Evolutionary conservation across 1,139 yeast species (phyloP).

Genomic region (Saccharomyces hybrid): DNA sequence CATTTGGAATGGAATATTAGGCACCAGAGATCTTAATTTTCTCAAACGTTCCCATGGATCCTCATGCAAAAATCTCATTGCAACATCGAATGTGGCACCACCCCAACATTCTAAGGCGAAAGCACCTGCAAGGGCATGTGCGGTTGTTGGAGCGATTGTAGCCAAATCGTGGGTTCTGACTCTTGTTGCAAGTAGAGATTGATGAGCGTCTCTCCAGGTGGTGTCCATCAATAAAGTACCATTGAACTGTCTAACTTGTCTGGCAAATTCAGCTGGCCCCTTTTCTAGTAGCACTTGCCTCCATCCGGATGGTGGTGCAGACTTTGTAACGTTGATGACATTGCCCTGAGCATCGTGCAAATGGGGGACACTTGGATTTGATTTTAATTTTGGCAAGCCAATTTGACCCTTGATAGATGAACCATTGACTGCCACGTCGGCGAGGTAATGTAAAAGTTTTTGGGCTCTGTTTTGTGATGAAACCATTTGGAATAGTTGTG

Average conservation of each 20-base stretch:
- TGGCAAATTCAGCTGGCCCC: conserved; percentile 85
- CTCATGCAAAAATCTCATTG: conserved; percentile 94
- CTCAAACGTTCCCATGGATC: conserved; percentile 97
- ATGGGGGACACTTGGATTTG: conserved; percentile 67
- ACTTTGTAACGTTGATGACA: conserved; percentile 48
- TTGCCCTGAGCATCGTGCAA: conserved; percentile 51
- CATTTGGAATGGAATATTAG: conserved; percentile 98
- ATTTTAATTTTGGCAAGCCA: conserved; percentile 73
- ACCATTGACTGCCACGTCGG: conserved; percentile 89
- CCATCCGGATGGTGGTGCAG: conserved; percentile 73
- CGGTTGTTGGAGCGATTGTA: conserved; percentile 87
- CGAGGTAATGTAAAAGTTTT: conserved; percentile 78
- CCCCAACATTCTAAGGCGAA: conserved; percentile 99
- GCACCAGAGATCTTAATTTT: conserved; percentile 77
- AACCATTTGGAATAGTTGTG: conserved; percentile 87
- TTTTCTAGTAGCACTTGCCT: conserved; percentile 72
- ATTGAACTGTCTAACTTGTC: conserved; percentile 69
- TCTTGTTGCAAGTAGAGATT: conserved; percentile 90
- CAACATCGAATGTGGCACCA: conserved; percentile 97
- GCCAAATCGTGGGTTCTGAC: conserved; percentile 86
- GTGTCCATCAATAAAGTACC: conserved; percentile 94
- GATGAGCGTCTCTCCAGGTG: conserved; percentile 99
- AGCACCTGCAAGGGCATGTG: conserved; percentile 80
- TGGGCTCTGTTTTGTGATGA: conserved; percentile 93
- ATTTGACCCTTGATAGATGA: conserved; percentile 89